Conservation (phyloP, 495 filamentous ascomycete genomes). For the Pyrenopolyporus hunteri region DNA sequence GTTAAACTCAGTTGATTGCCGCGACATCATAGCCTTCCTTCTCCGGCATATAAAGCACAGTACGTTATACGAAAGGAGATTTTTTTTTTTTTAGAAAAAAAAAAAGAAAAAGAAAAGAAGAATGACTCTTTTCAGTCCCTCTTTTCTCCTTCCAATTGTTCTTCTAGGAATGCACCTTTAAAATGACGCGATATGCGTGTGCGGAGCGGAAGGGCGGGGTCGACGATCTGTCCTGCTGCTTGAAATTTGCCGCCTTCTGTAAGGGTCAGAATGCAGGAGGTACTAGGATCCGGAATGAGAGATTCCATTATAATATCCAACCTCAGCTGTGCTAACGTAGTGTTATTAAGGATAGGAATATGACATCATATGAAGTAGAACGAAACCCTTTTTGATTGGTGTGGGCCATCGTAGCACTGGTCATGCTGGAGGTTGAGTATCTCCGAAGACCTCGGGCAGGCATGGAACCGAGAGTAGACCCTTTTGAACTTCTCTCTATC, state of each 20-base stretch:
- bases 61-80: no score
- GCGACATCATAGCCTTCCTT: conserved; percentile 5
- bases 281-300: conserved; percentile 1
- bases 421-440: conserved; percentile 3
- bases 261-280: neutral
- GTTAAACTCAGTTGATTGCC: conserved; percentile 3
- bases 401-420: conserved; percentile 22
- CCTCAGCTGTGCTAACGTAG: neutral
- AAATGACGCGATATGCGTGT: neutral
- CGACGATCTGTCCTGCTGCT: conserved; percentile 4
- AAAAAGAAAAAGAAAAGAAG: neutral
- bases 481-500: neutral
- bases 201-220: conserved; percentile 18
- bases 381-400: conserved; percentile 11
- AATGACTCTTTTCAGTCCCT: neutral
- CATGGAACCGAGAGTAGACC: conserved; percentile 2
- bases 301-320: conserved; percentile 6
- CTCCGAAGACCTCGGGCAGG: conserved; percentile 24
- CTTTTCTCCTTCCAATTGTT: neutral
- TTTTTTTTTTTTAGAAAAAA: no score
- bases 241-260: conserved; percentile 8
- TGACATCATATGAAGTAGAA: conserved; percentile 27
- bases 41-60: neutral
- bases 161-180: neutral
- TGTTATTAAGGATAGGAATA: neutral